phyloP scores from a whole-genome alignment of 768 basidiomycete genomes.

The Glaciozyma antarctica region DNA sequence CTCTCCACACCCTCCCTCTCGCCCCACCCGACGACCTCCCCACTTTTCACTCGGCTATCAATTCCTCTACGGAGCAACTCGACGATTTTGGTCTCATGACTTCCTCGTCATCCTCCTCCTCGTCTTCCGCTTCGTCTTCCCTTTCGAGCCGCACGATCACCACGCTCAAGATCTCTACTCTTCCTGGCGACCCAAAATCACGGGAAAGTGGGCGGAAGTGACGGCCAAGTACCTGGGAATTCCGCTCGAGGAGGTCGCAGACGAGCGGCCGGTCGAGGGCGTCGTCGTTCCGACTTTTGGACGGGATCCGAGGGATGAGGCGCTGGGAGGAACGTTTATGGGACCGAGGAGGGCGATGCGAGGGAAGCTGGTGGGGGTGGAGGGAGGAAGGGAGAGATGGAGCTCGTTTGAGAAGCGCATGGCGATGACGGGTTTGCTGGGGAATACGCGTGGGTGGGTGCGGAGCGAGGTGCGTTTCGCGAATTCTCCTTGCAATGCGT shows the following conservation, averaged over 20 bases:
- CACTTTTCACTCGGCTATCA: not conserved
- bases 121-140: slow-evolving; percentile 5
- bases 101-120: not conserved
- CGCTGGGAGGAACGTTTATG: not conserved
- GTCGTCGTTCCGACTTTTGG: slow-evolving; percentile 1
- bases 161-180: slow-evolving; percentile 5
- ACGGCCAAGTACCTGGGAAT: not conserved
- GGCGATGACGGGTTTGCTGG: not conserved
- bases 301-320: slow-evolving; percentile 4
- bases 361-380: not conserved
- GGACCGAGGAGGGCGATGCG: not conserved
- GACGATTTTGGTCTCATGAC: slow-evolving; percentile 1
- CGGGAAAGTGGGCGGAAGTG: not conserved
- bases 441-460: not conserved
- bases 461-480: not conserved
- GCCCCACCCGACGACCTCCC: not conserved
- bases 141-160: slow-evolving; percentile 1
- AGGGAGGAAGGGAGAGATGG: not conserved
- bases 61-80: not conserved
- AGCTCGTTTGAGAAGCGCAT: not conserved
- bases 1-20: not conserved
- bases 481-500: not conserved
- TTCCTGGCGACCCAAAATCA: not conserved
- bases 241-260: not conserved
- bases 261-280: not conserved